phyloP scores from a whole-genome alignment of 768 basidiomycete species.

The Zangia roseola region DNA sequence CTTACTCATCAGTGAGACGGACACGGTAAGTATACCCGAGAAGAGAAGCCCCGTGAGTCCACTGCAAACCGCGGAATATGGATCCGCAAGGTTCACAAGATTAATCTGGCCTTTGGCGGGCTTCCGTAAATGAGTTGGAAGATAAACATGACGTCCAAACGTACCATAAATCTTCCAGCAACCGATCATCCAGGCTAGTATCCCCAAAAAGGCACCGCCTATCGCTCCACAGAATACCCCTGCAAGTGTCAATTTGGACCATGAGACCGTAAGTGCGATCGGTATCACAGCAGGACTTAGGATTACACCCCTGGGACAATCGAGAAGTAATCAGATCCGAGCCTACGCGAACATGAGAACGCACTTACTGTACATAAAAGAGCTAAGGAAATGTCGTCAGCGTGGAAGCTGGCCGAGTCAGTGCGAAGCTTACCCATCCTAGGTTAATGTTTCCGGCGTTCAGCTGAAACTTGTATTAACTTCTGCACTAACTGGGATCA shows the following conservation, averaged over 20 bases:
- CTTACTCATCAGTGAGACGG: slow-evolving; percentile 36
- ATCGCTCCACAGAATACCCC: slow-evolving; percentile 43
- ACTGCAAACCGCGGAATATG: slow-evolving; percentile 41
- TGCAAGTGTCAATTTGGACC: slow-evolving; percentile 43
- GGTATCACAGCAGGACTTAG: slow-evolving; percentile 52
- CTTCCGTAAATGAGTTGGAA: background rate
- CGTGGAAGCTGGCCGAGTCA: background rate
- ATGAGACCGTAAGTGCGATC: slow-evolving; percentile 45
- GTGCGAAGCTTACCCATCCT: slow-evolving; percentile 39
- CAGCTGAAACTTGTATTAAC: slow-evolving; percentile 29
- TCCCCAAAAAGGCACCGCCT: slow-evolving; percentile 41
- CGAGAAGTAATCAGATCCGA: background rate
- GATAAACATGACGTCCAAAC: background rate
- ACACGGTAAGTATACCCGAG: slow-evolving; percentile 37
- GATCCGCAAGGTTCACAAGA: slow-evolving; percentile 36
- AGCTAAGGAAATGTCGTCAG: slow-evolving; percentile 24
- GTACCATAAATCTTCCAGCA: slow-evolving; percentile 49
- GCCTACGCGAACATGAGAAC: background rate
- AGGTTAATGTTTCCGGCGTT: slow-evolving; percentile 45
- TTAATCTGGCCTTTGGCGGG: slow-evolving; percentile 33
- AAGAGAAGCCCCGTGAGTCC: slow-evolving; percentile 38
- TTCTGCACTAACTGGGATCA: background rate
- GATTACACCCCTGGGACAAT: slow-evolving; percentile 41
- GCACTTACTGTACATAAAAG: slow-evolving; percentile 44
- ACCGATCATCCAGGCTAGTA: slow-evolving; percentile 51